Conservation (phyloP, 495 filamentous ascomycete genomes). For the Penicillium parvum region DNA sequence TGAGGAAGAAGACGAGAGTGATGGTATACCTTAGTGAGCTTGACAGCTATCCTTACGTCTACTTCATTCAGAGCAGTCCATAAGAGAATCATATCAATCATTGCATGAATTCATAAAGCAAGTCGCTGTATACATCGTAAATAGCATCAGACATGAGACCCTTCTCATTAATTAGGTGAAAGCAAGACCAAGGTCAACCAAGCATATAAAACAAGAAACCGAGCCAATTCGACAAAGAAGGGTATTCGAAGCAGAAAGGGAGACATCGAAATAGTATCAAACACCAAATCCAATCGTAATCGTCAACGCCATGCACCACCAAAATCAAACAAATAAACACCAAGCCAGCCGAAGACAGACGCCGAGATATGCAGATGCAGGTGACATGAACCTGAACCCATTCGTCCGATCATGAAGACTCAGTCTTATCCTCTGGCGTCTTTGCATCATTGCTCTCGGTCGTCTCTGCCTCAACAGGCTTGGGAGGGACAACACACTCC, state of each 20-base stretch:
- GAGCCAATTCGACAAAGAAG: neutral
- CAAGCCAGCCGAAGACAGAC: constrained; percentile 9
- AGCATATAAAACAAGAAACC: neutral
- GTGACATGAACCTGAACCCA: neutral
- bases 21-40: constrained; percentile 1
- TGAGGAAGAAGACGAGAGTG: constrained; percentile 12
- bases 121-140: constrained; percentile 11
- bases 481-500: constrained; percentile 19
- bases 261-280: neutral
- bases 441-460: neutral
- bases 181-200: neutral
- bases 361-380: constrained; percentile 24
- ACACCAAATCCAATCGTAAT: neutral
- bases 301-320: constrained; percentile 1
- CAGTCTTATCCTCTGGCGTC: neutral
- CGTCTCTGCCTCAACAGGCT: neutral
- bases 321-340: constrained; percentile 1
- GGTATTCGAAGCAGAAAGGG: constrained; percentile 1
- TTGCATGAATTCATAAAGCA: constrained; percentile 4
- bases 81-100: constrained; percentile 8
- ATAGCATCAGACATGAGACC: constrained; percentile 13
- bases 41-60: no score
- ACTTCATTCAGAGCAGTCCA: no score
- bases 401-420: constrained; percentile 3
- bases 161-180: constrained; percentile 11